Evolutionary conservation across 768 basidiomycete species (phyloP), one percentile per base, ranked within the genome.

Genomic region (Melanogaster broomeanus): DNA sequence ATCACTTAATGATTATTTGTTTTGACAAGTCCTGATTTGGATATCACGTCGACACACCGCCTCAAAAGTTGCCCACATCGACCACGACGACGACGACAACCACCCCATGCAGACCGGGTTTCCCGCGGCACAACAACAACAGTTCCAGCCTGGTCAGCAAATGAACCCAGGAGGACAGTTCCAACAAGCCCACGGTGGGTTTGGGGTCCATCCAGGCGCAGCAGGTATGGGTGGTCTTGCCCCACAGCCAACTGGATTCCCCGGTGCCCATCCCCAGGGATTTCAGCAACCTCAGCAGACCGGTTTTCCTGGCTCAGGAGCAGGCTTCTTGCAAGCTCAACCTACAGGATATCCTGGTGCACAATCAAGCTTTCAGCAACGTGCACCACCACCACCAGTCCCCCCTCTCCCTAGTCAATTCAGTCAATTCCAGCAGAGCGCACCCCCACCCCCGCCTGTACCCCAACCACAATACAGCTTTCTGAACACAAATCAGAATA

Each of bases 91-190:
- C 51, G 47, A 30, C 35, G 19, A 46, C 34, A 52, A 11, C 6
- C 40, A 87, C 63, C 84, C 89, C 28, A 73, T 85, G 67, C 87
- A 87, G 58, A 87, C 88, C 3, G 88, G 87, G 13, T 85, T 79
- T 67, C 78, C 73, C 52, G 64, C 62, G 45, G 62, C 61, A 49
- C 77, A 77, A 58, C 77, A 76, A 46, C 74, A 76, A 58, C 71
- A 66, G 15, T 72, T 75, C 50, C 73, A 74, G 35, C 68, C 65
- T 10, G 55, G 50, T 4, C 75, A 73, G 49, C 64, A 61, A 13
- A 22, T 51, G 19, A 72, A 72, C 43, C 65, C 62, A 4, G 4
- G 27, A 3, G 16, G 28, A 37, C 77, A 75, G 51, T 76, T 77
- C 49, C 78, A 77, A 57, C 77, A 76, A 47, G 69, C 69, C 12